Evolutionary conservation across 345 rosid genomes (phyloP), one percentile per base, ranked within the genome.

Genomic region (Chamaenerion angustifolium): DNA sequence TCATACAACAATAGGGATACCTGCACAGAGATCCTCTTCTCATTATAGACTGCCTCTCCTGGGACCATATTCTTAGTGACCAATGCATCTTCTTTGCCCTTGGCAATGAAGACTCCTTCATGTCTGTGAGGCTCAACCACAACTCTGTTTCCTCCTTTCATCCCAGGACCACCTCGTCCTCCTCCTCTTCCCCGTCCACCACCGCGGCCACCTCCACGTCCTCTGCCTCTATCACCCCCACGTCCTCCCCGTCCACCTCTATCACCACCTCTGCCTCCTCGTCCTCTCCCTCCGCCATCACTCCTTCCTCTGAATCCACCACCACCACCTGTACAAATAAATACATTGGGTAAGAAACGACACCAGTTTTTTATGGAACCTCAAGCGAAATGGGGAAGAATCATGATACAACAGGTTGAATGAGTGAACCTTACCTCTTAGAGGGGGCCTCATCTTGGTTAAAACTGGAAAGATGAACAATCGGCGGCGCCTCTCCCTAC

Each of bases 11-110:
- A 49, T 16, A 11, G 55, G 8, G 14, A 12, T 35, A 86, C 96
- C 96, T 77, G 96, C 12, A 84, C 90, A 45, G 96, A 51, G 55
- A 92, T 62, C 51, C 96, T 77, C 83, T 84, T 92, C 79, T 92
- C 94, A 41, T 82, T 88, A 73, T 92, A 88, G 11, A 92, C 96
- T 51, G 95, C 88, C 52, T 84, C 98, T 4, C 95, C 95, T 45
- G 96, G 88, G 14, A 84, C 98, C 62, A 92, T 55, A 61, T 92
- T 87, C 71, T 76, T 92, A 7, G 98, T 92, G n/a, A 82, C 95
- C 62, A 87, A 85, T 16, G 90, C 96, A 64, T 92, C 98, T 61
- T 92, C 98, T 66, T 82, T 87, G 45, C 95, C 98, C 77, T 84
- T 92, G 2, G 88, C 94, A 63, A 92, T 71, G 45, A 92, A 87